Percentiles rank a stretch among this genome's conserved stretches.
Conservation (phyloP, 108 stramenopile genomes). For the Asterionellopsis glacialis region DNA sequence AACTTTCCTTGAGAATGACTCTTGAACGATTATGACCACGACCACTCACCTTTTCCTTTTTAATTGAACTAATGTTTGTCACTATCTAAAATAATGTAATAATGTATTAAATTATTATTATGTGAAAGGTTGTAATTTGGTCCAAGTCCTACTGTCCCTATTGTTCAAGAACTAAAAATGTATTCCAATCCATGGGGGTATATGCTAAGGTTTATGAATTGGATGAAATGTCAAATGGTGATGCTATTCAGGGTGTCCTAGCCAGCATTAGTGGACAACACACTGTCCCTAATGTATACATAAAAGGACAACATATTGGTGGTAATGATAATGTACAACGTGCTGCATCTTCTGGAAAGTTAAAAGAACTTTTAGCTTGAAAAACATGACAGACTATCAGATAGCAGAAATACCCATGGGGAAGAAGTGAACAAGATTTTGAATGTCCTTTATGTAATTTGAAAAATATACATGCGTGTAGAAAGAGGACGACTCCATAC, state of each 20-base stretch:
- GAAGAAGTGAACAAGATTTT: too few species aligned
- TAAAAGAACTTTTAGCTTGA: constrained; percentile 11
- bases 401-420: too few species aligned
- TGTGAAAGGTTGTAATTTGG: constrained; percentile 46
- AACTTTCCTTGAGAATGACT: too few species aligned
- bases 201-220: constrained; percentile 44
- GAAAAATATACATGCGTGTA: too few species aligned
- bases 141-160: constrained; percentile 73
- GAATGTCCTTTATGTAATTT: too few species aligned
- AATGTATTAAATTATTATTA: background rate
- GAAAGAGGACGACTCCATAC: too few species aligned
- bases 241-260: constrained; percentile 36
- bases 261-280: constrained; percentile 39
- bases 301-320: constrained; percentile 65
- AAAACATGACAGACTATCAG: background rate
- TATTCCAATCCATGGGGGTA: constrained; percentile 35
- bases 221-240: constrained; percentile 60
- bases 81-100: too few species aligned
- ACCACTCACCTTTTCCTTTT: too few species aligned
- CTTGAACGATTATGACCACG: too few species aligned
- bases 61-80: too few species aligned
- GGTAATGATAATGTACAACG: constrained; percentile 65
- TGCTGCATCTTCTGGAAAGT: constrained; percentile 27
- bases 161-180: constrained; percentile 61
- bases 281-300: constrained; percentile 69